Conservation (phyloP, 768 basidiomycete species). For the Tulasnella calospora region DNA sequence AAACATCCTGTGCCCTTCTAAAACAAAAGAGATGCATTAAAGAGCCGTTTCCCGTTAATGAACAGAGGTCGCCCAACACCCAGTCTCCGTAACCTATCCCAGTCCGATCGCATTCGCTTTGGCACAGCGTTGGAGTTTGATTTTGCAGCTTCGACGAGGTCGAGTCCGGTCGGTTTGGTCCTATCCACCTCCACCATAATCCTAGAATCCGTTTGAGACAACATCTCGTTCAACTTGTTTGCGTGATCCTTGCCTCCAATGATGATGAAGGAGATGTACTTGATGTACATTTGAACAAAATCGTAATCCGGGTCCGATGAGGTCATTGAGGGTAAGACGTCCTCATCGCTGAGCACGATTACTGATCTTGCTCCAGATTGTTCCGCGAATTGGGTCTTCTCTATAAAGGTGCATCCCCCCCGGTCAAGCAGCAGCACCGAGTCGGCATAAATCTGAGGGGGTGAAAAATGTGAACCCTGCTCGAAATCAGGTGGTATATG, state of each 20-base stretch:
- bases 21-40: constrained; percentile 67
- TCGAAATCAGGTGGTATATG: not conserved
- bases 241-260: constrained; percentile 44
- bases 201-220: not conserved
- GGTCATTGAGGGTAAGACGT: not conserved
- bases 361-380: constrained; percentile 19
- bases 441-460: constrained; percentile 4
- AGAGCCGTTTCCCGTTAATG: constrained; percentile 68
- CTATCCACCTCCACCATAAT: constrained; percentile 47
- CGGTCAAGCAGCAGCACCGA: constrained; percentile 10
- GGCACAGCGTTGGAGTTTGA: constrained; percentile 24
- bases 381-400: constrained; percentile 2
- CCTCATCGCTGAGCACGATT: constrained; percentile 2
- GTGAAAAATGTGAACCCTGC: not conserved
- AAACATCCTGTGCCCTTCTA: constrained; percentile 34
- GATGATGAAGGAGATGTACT: constrained; percentile 9
- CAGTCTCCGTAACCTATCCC: constrained; percentile 32
- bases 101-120: constrained; percentile 30
- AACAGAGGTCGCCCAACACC: constrained; percentile 42
- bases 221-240: constrained; percentile 46
- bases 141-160: constrained; percentile 32
- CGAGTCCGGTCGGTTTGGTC: not conserved
- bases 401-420: constrained; percentile 19
- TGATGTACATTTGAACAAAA: constrained; percentile 8
- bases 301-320: not conserved